Percentiles rank a stretch among this genome's conserved stretches.
Conservation (phyloP, 257 asterid genomes). For the Solanum arcanum region DNA sequence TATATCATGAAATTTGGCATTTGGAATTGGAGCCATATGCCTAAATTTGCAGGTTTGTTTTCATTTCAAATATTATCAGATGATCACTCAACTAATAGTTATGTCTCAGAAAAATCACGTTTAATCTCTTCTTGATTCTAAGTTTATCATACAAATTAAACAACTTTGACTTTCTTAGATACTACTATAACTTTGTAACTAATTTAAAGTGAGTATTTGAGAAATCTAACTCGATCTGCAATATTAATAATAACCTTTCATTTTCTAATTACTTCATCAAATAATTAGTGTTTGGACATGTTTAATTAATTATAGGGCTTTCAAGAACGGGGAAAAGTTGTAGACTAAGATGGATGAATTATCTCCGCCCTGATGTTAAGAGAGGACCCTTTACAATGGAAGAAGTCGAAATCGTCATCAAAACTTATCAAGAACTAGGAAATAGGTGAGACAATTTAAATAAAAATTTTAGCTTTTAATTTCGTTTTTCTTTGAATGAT, state of each 20-base stretch:
- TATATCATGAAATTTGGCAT: conserved; percentile 15
- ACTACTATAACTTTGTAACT: too few species aligned
- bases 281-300: neutral
- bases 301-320: neutral
- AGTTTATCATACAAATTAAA: too few species aligned
- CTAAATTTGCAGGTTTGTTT: conserved; percentile 9
- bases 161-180: too few species aligned
- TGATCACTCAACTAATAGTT: neutral
- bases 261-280: too few species aligned
- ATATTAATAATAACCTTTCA: too few species aligned
- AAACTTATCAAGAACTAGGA: neutral
- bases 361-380: neutral
- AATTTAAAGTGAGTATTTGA: too few species aligned
- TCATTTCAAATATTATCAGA: neutral
- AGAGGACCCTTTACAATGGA: neutral
- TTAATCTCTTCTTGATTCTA: neutral
- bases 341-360: conserved; percentile 8
- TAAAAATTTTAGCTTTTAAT: neutral
- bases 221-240: neutral
- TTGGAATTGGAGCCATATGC: conserved; percentile 21
- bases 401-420: neutral
- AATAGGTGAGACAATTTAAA: neutral
- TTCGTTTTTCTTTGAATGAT: neutral
- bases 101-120: neutral
- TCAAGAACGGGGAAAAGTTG: conserved; percentile 6